Conservation (phyloP, 2,329 filamentous ascomycete genomes). For the Cladosporium oxysporum region DNA sequence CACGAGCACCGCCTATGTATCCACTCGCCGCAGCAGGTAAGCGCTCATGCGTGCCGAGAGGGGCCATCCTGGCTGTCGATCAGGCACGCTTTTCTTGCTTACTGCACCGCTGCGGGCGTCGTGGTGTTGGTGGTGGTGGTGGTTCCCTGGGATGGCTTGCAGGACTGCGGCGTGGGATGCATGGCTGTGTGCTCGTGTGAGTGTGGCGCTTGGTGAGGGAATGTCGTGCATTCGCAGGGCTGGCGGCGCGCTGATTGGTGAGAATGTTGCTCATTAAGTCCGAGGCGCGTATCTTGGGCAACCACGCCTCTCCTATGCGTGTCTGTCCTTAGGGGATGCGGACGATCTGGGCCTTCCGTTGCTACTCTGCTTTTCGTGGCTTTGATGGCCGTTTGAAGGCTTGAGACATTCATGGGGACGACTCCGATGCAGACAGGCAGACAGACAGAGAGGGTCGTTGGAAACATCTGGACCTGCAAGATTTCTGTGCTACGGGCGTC, state of each 20-base stretch:
- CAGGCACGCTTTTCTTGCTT: not conserved
- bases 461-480: not conserved
- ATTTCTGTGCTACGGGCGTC: not conserved
- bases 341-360: not conserved
- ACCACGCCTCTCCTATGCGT: not conserved
- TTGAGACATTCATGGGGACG: not conserved
- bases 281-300: not conserved
- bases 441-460: not conserved
- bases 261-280: not conserved
- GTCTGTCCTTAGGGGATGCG: not conserved
- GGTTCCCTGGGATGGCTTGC: not conserved
- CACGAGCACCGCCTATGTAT: not conserved
- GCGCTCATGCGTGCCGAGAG: slow-evolving; percentile 3
- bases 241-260: not conserved
- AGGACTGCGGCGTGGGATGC: not conserved
- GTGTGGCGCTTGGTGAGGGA: slow-evolving; percentile 1
- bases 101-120: not conserved
- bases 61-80: slow-evolving; percentile 11
- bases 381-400: not conserved
- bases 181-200: not conserved
- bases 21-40: not conserved
- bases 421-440: not conserved
- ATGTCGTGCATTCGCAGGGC: not conserved
- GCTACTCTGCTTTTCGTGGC: not conserved
- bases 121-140: not conserved